phyloP scores from a whole-genome alignment of 495 filamentous ascomycete genomes.

The Aspergillus funiculosus region DNA sequence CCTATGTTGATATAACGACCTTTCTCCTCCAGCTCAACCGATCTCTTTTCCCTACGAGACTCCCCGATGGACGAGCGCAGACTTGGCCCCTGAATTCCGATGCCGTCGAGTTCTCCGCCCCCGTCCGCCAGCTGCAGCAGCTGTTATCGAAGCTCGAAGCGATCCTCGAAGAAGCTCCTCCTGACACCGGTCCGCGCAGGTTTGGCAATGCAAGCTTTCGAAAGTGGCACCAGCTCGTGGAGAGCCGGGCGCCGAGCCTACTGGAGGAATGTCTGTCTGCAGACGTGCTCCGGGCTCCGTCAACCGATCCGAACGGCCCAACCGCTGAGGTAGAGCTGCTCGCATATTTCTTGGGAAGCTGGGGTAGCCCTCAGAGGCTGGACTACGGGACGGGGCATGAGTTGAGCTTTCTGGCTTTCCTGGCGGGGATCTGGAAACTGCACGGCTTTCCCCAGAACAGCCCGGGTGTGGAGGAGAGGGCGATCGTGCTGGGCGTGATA shows the following conservation, averaged over 20 bases:
- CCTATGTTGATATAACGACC: slow-evolving; percentile 76
- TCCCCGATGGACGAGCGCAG: slow-evolving; percentile 33
- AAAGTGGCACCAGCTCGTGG: slow-evolving; percentile 68
- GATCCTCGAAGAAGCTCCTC: slow-evolving; percentile 73
- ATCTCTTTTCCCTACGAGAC: slow-evolving; percentile 69
- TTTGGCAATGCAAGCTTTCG: slow-evolving; percentile 91
- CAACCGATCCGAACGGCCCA: slow-evolving; percentile 20
- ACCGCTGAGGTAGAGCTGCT: slow-evolving; percentile 60
- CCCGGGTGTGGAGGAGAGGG: slow-evolving; percentile 59
- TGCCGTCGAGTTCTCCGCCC: slow-evolving; percentile 47
- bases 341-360: slow-evolving; percentile 77
- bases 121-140: slow-evolving; percentile 57
- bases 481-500: slow-evolving; percentile 73
- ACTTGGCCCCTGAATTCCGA: slow-evolving; percentile 51
- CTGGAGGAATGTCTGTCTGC: slow-evolving; percentile 57
- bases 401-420: slow-evolving; percentile 85
- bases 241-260: slow-evolving; percentile 50
- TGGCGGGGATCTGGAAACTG: slow-evolving; percentile 86
- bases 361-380: slow-evolving; percentile 80
- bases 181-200: slow-evolving; percentile 74
- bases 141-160: slow-evolving; percentile 56
- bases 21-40: slow-evolving; percentile 88
- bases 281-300: slow-evolving; percentile 39
- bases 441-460: slow-evolving; percentile 57
- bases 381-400: slow-evolving; percentile 98